Base-by-base conservation (phyloP, 1,284 basidiomycete genomes). In the Erythrobasidium hasegawianum region DNA sequence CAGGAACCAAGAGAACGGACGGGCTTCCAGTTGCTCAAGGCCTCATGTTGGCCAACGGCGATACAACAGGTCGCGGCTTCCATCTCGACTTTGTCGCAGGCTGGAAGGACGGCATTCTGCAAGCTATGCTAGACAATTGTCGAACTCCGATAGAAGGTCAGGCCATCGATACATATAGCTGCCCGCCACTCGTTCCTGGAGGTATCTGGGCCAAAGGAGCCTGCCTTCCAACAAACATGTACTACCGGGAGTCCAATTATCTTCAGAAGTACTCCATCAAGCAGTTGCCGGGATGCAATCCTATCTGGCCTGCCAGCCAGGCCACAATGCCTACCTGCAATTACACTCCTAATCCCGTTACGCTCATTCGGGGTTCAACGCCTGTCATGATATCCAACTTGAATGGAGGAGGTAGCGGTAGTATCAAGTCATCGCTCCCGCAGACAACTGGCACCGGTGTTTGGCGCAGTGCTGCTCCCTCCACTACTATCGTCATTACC, bases 41-140 rank as follows among this genome's bases (percentile, higher is more conserved):
- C 11, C 33, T 33, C 5, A 56, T 56, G 18, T 53, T 64, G 2
- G 50, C 61, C 1, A 64, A 64, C 22, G 61, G 61, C 14, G 61
- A 64, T 39, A 64, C 61, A 1, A 55, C 54, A 2, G 61, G 53
- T 10, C 56, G 56, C 39, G 54, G 61, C 39, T 26, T 56, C 16
- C 61, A 64, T 18, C 53, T 43, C n/a, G 61, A 64, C 27, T 64
- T 64, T 47, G 18, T 22, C 33, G 56, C 55, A 38, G 61, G 61
- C 7, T 57, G 61, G 61, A 54, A 64, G 18, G 33, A 20, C 2
- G 41, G 45, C 40, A 54, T 64, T 1, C 41, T 64, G 8, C 27
- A 18, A n/a, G 29, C 20, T 8, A 64, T 64, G 61, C 27, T 64
- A 14, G 29, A 43, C 11, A 50, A 45, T 4, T 64, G 61, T 52